Evolutionary conservation across 257 asterid genomes (phyloP), one percentile per base, ranked within the genome.

Genomic region (Asclepias syriaca): DNA sequence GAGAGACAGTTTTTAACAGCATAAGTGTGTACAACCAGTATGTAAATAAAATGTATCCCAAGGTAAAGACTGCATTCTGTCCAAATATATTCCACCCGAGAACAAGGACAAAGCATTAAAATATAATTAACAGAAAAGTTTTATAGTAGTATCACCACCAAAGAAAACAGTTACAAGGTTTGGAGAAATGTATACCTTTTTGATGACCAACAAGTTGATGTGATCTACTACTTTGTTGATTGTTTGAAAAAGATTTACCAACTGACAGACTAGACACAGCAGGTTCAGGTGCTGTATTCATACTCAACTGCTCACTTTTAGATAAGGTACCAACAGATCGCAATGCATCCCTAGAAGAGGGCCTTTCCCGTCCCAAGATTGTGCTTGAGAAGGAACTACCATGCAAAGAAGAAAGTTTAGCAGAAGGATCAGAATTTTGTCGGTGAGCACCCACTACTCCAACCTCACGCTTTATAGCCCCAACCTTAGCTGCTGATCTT

Each of bases 361-460:
- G 75, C 15, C 76, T 81, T 53, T 85, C 93, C 69, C 83, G 88
- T 67, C 79, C 87, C 46, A 79, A 61, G 57, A 81, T 88, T 45
- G 77, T 66, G 78, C 77, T 79, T 56, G 86, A 77, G 80, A 80
- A 69, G 18, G 94, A 69, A 65, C 80, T 76, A 80, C 78, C 76
- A 71, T 86, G 96, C 59, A 87, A 65, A 37, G 94, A 74, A 55
- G 85, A 74, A 74, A 81, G 39, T 74, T 81, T 83, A 27, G 75
- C 72, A 74, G 92, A 75, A 73, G 79, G 73, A 49, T 85, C 96
- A 83, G 84, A 73, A 49, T 87, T 80, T 77, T 87, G 89, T 21
- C 98, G 90, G 24, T 96, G 91, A 57, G 95, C 89, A 57, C 99
- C 98, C 74, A 90, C 98, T 65, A 88, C 96, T 29, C 97, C 96